Evolutionary conservation across 768 basidiomycete species (phyloP).

Genomic region (Rhodocollybia butyracea): DNA sequence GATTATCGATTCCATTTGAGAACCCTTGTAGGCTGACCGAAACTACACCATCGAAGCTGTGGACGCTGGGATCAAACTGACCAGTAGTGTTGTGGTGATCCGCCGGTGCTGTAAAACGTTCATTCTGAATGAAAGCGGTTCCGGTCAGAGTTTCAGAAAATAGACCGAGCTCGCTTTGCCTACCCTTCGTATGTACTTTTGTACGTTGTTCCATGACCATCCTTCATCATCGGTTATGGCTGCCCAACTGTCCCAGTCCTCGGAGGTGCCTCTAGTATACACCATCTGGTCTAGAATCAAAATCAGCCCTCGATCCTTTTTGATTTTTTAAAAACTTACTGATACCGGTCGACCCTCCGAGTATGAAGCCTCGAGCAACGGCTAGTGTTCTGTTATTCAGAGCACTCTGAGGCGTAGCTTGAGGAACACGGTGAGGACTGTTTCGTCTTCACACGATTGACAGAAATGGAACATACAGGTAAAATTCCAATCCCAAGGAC

Average conservation of each 20-base stretch:
- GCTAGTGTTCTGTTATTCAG: slow-evolving; percentile 18
- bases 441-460: slow-evolving; percentile 2
- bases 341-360: slow-evolving; percentile 30
- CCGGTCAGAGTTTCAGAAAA: background rate
- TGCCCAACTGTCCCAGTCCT: slow-evolving; percentile 25
- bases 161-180: background rate
- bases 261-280: slow-evolving; percentile 23
- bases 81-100: slow-evolving; percentile 26
- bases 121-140: slow-evolving; percentile 18
- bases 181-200: slow-evolving; percentile 23
- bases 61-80: slow-evolving; percentile 24
- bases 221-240: slow-evolving; percentile 21
- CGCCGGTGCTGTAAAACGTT: slow-evolving; percentile 21
- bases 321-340: slow-evolving; percentile 18
- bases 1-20: slow-evolving; percentile 14
- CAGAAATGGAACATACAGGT: background rate
- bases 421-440: slow-evolving; percentile 10
- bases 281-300: slow-evolving; percentile 18
- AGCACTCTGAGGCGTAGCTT: slow-evolving; percentile 17
- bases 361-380: slow-evolving; percentile 25
- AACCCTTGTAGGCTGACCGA: slow-evolving; percentile 22
- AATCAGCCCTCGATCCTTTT: background rate
- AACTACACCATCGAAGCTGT: slow-evolving; percentile 22
- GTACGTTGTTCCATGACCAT: slow-evolving; percentile 26
- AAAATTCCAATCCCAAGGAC: slow-evolving; percentile 11